Base-by-base conservation (phyloP, 208 protist species). In the Perkinsela sp. region DNA sequence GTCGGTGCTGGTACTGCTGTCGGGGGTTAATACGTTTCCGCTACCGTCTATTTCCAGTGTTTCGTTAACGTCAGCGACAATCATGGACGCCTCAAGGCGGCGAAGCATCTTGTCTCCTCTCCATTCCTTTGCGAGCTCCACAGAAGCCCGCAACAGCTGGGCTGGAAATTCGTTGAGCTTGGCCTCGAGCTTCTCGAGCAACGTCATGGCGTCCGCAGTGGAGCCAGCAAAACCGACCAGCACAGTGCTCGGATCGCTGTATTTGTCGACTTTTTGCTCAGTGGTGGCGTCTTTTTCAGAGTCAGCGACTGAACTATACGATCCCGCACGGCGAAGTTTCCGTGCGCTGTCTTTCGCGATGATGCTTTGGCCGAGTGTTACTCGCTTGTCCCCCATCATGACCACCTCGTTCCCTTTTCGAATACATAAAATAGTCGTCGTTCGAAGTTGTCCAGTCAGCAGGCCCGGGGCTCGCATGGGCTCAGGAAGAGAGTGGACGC, bases 61-160 rank as follows among this genome's bases (percentile, higher is more conserved):
- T 65, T 90, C 86, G 22, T 90, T 80, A 67, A 80, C 74, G 75
- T 87, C 82, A 69, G 80, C 84, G 16, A 96, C 90, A 73, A 95
- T 92, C 0, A 96, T 74, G 22, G 80, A 83, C n/a, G 90, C 90
- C 73, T 96, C 87, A n/a, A 95, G 82, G 30, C 81, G 81, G 68
- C 92, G 83, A 40, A 95, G 79, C 16, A 82, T 88, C 67, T 90
- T 90, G 72, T 96, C 92, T 1, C 86, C 94, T 70, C 92, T 83
- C 92, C 92, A 96, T 68, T 90, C 81, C 78, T 95, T 94, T 0
- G 90, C 90, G n/a, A 95, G 76, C 75, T 94, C 90, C 22, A 95
- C 90, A 31, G 85, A 91, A 0, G 88, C 83, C 22, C 92, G 85
- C 16, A 89, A 84, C 6, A 96, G 80, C 69, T 95, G 88, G 32